These are phyloP conservation scores for Perkinsela sp. DNA, from an alignment of 208 protist species.

Conservation along the genomic window DNA sequence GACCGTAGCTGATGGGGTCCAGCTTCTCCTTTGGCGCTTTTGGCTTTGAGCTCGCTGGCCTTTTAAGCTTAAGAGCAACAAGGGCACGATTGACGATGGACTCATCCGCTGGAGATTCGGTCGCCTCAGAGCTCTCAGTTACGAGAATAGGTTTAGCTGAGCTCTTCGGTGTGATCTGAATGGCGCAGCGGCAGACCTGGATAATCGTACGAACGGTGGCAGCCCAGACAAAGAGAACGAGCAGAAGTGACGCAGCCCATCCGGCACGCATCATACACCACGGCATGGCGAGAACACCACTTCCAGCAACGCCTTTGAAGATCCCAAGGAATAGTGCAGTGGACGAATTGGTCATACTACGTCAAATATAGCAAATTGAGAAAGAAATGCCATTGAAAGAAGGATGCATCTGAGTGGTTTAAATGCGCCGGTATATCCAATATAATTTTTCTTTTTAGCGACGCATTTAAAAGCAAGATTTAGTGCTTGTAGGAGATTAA, in stretches of 20 bases:
- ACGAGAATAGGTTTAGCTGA: not conserved
- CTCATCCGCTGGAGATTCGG: not conserved
- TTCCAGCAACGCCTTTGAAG: not conserved
- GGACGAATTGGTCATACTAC: not conserved
- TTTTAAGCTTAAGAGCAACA: not conserved
- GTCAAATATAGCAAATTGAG: no score
- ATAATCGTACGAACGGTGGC: not conserved
- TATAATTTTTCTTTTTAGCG: no score
- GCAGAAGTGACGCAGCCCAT: not conserved
- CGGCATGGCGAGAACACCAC: not conserved
- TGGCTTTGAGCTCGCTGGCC: not conserved
- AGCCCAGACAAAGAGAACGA: not conserved
- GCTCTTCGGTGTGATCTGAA: not conserved
- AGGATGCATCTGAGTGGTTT: no score
- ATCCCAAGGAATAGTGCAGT: not conserved
- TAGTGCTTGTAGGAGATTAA: no score
- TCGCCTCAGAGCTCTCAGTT: not conserved
- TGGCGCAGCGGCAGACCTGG: not conserved
- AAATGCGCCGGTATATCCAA: no score
- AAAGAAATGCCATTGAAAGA: no score
- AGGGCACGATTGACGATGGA: not conserved
- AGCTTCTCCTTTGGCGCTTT: not conserved
- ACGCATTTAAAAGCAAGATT: no score
- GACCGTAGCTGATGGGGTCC: not conserved
- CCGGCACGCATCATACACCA: not conserved